Evolutionary conservation across 129 eudicot species (phyloP), one percentile per base, ranked within the genome.

Genomic region (Cynara cardunculus): DNA sequence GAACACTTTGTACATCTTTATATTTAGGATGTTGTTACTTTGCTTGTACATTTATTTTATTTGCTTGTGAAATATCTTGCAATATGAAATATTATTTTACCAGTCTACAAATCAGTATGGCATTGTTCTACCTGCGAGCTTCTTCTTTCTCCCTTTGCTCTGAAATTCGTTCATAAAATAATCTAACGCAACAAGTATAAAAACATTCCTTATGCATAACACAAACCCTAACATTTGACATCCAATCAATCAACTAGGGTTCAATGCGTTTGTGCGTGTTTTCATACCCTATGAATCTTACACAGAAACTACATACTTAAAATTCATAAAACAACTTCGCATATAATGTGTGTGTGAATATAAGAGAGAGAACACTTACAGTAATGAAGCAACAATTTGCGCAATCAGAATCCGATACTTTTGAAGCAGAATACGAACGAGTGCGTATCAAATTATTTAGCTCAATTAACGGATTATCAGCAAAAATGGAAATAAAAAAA

Each of bases 331-430:
- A 9, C 12, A 18, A 56, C n/a, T 9, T 56, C 18, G 27, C 27
- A 30, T 30, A 30, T 53, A 75, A 37, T 49, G 65, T 16, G 25
- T 73, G 77, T 26, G 67, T 46, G 25, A 14, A 11, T 26, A 64
- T 46, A 61, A n/a, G 7, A 31, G 7, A 31, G 21, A 76, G 5
- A 76, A 11, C 22, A 19, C 71, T 59, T 27, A 59, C 80, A 56
- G 69, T 28, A 28, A 75, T 9, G 19, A 75, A 75, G 25, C 71
- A 61, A 61, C 71, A 61, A 76, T 6, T 37, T 21, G 71, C 0
- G 30, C 70, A 59, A 59, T 59, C 70, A 75, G 79, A 59, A 75
- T 76, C 22, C 37, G 18, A 64, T 7, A 76, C 18, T 13, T 74
- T n/a, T n/a, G n/a, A n/a, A n/a, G n/a, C n/a, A 11, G 24, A 44